These are phyloP conservation scores for Phytophthora multivora DNA, from an alignment of 352 stramenopile genomes.

Conservation along the genomic window DNA sequence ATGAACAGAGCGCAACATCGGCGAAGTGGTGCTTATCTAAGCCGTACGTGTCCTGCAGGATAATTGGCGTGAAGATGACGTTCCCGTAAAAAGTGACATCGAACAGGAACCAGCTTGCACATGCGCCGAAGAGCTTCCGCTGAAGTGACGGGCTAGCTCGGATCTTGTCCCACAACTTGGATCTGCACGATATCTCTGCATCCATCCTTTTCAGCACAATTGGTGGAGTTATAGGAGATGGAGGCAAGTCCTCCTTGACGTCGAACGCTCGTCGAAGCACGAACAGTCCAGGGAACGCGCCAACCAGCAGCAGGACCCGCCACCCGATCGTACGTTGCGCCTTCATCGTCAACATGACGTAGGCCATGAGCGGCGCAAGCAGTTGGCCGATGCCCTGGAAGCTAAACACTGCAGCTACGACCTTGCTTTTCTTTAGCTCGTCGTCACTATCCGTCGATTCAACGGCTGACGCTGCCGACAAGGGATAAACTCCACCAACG, in stretches of 20 bases:
- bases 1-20: constrained; percentile 64
- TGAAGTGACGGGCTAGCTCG: constrained; percentile 37
- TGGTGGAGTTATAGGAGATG: constrained; percentile 13
- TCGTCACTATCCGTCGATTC: constrained; percentile 48
- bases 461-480: constrained; percentile 74
- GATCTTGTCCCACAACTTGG: constrained; percentile 42
- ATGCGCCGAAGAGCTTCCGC: constrained; percentile 75
- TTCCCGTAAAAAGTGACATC: constrained; percentile 93
- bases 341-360: constrained; percentile 54
- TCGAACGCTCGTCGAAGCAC: constrained; percentile 60
- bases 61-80: constrained; percentile 86
- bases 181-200: constrained; percentile 21
- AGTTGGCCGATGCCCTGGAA: constrained; percentile 72
- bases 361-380: constrained; percentile 61
- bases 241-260: constrained; percentile 39
- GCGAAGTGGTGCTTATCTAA: constrained; percentile 61
- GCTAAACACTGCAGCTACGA: constrained; percentile 67
- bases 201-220: constrained; percentile 22
- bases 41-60: constrained; percentile 73
- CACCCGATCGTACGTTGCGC: constrained; percentile 44
- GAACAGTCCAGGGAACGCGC: constrained; percentile 62
- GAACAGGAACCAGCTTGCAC: constrained; percentile 92
- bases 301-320: constrained; percentile 58
- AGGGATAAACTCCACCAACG: constrained; percentile 81
- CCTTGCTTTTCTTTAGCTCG: constrained; percentile 62